phyloP scores from a whole-genome alignment of 306 rosid species.

The Citrullus amarus region DNA sequence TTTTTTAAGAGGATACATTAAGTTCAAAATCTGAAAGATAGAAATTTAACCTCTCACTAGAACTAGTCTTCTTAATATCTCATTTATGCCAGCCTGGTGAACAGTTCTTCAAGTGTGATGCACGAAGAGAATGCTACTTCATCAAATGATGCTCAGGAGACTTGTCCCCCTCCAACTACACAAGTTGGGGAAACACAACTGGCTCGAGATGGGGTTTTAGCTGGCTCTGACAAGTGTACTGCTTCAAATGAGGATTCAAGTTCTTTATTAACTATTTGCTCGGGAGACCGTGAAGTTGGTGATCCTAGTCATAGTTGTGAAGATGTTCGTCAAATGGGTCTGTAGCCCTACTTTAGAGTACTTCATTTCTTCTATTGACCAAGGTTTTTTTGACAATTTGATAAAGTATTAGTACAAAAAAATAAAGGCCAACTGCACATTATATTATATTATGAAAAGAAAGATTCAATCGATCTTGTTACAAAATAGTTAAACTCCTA shows the following conservation, averaged over 20 bases:
- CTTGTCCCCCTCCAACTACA: slow-evolving; percentile 16
- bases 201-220: slow-evolving; percentile 30
- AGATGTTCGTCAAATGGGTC: slow-evolving; percentile 28
- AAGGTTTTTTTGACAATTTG: not conserved
- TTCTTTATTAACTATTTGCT: slow-evolving; percentile 20
- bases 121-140: slow-evolving; percentile 38
- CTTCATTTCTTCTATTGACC: not conserved
- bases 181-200: slow-evolving; percentile 25
- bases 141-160: slow-evolving; percentile 32
- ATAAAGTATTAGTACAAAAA: not conserved
- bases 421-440: not conserved
- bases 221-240: slow-evolving; percentile 22
- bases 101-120: slow-evolving; percentile 30
- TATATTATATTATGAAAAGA: not conserved
- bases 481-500: not conserved
- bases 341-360: slow-evolving; percentile 4
- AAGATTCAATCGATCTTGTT: not conserved
- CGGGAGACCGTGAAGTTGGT: slow-evolving; percentile 27
- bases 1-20: not conserved
- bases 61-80: slow-evolving; percentile 20
- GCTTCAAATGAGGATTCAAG: slow-evolving; percentile 23
- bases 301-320: slow-evolving; percentile 32
- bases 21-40: not conserved
- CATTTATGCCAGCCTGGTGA: slow-evolving; percentile 31
- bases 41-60: not conserved